Conservation (phyloP, 352 stramenopile species). For the Thalassiosira ordinaria region DNA sequence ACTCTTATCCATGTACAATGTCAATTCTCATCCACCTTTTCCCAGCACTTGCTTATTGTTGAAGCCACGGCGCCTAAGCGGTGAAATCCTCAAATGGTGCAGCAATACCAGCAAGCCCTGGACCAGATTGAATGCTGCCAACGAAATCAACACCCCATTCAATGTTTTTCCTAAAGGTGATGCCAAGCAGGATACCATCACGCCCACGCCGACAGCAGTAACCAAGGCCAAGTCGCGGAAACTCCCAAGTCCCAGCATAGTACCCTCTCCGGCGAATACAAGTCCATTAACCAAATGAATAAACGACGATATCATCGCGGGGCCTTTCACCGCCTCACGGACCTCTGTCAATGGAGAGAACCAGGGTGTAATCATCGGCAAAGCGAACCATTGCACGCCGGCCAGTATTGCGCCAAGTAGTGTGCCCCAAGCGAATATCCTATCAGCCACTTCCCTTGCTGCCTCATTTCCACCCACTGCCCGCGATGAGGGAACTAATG, state of each 20-base stretch:
- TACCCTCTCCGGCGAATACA: slow-evolving; percentile 78
- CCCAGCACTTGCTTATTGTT: neutral
- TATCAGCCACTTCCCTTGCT: slow-evolving; percentile 67
- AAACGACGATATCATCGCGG: slow-evolving; percentile 71
- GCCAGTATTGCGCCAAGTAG: slow-evolving; percentile 69
- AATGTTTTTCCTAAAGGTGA: slow-evolving; percentile 67
- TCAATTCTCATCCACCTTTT: too few species aligned
- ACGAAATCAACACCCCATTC: slow-evolving; percentile 74
- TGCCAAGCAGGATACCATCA: slow-evolving; percentile 60
- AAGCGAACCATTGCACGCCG: slow-evolving; percentile 45
- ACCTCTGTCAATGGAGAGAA: slow-evolving; percentile 82
- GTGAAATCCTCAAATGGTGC: slow-evolving; percentile 72
- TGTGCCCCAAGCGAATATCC: slow-evolving; percentile 72
- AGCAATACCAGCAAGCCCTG: slow-evolving; percentile 61
- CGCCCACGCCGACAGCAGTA: slow-evolving; percentile 49
- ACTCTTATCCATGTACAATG: too few species aligned
- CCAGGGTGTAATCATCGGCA: slow-evolving; percentile 65
- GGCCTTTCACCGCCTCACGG: slow-evolving; percentile 69
- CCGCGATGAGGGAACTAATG: slow-evolving; percentile 62
- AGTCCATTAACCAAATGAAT: slow-evolving; percentile 83
- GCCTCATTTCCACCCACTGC: slow-evolving; percentile 52
- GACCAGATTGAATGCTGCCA: slow-evolving; percentile 65
- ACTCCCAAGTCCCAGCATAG: slow-evolving; percentile 72
- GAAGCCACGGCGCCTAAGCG: slow-evolving; percentile 55
- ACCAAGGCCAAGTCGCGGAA: slow-evolving; percentile 69